Conservation (phyloP, 768 basidiomycete genomes). For the Leccinum disarticulatum region DNA sequence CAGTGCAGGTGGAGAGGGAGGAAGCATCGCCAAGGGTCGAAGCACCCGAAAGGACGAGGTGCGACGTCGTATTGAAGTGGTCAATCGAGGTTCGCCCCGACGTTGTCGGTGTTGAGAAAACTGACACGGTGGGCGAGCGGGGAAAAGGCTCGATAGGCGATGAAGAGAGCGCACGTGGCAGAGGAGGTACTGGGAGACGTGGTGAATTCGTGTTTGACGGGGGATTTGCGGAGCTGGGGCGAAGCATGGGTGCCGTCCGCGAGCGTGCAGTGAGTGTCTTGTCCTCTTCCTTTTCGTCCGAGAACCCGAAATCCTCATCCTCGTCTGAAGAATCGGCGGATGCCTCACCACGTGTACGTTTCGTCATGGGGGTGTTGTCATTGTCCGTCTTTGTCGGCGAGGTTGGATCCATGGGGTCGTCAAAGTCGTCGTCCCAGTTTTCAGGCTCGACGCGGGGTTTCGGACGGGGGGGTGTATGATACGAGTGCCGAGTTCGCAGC, state of each 20-base stretch:
- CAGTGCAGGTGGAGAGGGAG: slow-evolving; percentile 64
- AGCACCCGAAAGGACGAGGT: slow-evolving; percentile 45
- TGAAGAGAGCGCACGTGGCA: slow-evolving; percentile 35
- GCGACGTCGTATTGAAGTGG: slow-evolving; percentile 42
- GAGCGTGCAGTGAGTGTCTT: slow-evolving; percentile 67
- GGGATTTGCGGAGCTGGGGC: slow-evolving; percentile 19
- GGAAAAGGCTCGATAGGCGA: slow-evolving; percentile 43
- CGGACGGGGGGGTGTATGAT: slow-evolving; percentile 31
- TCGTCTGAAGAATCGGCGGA: slow-evolving; percentile 47
- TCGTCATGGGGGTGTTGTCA: slow-evolving; percentile 31
- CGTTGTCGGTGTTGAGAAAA: slow-evolving; percentile 64
- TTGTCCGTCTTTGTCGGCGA: slow-evolving; percentile 48
- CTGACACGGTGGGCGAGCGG: slow-evolving; percentile 60
- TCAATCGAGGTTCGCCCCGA: slow-evolving; percentile 47
- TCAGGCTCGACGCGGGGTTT: slow-evolving; percentile 37
- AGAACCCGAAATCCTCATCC: slow-evolving; percentile 47
- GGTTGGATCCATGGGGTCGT: slow-evolving; percentile 37
- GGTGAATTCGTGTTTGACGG: slow-evolving; percentile 16
- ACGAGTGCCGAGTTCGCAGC: slow-evolving; percentile 30
- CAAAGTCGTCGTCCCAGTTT: slow-evolving; percentile 69
- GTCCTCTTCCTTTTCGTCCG: slow-evolving; percentile 61
- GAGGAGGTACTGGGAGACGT: slow-evolving; percentile 42
- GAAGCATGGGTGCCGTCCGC: slow-evolving; percentile 37
- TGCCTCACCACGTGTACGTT: slow-evolving; percentile 34
- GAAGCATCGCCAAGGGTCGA: slow-evolving; percentile 46